Base-by-base conservation (phyloP, 768 basidiomycete genomes). In the Boletus sensibilis region DNA sequence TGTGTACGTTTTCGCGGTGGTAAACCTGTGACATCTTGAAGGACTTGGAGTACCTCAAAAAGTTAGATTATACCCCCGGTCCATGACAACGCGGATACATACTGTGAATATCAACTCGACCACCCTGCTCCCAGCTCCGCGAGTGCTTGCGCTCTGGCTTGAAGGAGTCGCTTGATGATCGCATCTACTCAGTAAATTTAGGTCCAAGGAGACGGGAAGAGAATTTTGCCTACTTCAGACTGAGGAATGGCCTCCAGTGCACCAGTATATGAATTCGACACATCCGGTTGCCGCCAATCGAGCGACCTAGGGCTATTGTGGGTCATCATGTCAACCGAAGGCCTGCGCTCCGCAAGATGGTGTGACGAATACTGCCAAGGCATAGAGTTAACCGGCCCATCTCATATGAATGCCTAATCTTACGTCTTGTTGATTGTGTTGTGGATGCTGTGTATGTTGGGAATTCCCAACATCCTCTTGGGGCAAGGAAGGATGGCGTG, bases 1-100 rank as follows among this genome's bases (percentile, higher is more conserved):
- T 87, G 86, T 21, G 80, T 73, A 52, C 86, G 82, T 72, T 87
- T 87, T 65, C 86, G 78, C 21, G 74, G 67, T 18, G 85, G 83
- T 44, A 84, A 65, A 40, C 75, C 76, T 56, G 81, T 69, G 59
- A 84, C 74, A 60, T 84, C 82, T 73, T 83, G 75, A 46, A 73
- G 52, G 27, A 70, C 70, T 70, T 70, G 31, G 23, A 23, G 37
- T 27, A 8, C 31, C 56, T 37, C 56, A 46, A 55, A 29, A 45
- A 41, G 53, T 62, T 43, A 61, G 50, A 47, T 55, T 43, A 34
- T 49, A 43, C 48, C 39, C 53, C 35, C 29, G 31, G 35, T 48
- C 57, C 58, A 50, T 61, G 55, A 57, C 54, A 53, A 55, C 58
- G 43, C 29, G 31, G 23, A 37, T 13, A 61, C 63, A n/a, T 38